These are phyloP conservation scores for Pascua sp. DNA, from an alignment of 1,284 basidiomycete species.

Conservation along the genomic window DNA sequence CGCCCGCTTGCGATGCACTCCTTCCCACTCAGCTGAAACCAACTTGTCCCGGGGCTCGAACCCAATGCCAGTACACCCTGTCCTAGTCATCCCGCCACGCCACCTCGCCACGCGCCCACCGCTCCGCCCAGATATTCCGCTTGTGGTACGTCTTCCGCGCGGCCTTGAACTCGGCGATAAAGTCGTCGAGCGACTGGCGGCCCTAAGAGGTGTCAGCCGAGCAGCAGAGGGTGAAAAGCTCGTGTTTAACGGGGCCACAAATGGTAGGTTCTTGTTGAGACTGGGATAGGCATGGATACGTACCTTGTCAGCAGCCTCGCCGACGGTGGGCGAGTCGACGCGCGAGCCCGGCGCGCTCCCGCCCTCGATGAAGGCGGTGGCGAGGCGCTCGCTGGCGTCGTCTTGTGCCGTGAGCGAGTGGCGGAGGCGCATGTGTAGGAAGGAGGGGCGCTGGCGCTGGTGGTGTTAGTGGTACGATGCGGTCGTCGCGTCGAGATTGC, in stretches of 20 bases:
- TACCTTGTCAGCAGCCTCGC: neutral
- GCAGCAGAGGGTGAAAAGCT: neutral
- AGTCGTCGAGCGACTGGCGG: constrained; percentile 64
- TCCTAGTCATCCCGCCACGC: constrained; percentile 69
- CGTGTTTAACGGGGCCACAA: no score
- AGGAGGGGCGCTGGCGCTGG: constrained; percentile 77
- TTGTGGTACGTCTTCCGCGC: constrained; percentile 82
- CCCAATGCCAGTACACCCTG: no score
- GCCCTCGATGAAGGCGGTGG: constrained; percentile 71
- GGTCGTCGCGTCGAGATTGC: neutral
- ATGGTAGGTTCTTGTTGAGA: no score
- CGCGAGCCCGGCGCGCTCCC: constrained; percentile 43
- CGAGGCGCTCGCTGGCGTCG: constrained; percentile 75
- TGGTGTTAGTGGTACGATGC: neutral
- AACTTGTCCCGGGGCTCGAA: no score
- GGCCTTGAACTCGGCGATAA: constrained; percentile 81
- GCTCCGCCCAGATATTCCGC: constrained; percentile 78
- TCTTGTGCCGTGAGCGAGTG: constrained; percentile 85
- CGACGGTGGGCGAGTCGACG: constrained; percentile 43
- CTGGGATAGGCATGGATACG: neutral
- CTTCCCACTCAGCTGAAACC: no score
- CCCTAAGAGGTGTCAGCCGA: neutral
- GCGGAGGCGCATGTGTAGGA: constrained; percentile 75
- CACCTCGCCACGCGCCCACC: constrained; percentile 78
- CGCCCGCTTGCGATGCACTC: no score